These are phyloP conservation scores for Mucor mucedo DNA, from an alignment of 371 early-diverging fungal genomes.

Conservation along the genomic window DNA sequence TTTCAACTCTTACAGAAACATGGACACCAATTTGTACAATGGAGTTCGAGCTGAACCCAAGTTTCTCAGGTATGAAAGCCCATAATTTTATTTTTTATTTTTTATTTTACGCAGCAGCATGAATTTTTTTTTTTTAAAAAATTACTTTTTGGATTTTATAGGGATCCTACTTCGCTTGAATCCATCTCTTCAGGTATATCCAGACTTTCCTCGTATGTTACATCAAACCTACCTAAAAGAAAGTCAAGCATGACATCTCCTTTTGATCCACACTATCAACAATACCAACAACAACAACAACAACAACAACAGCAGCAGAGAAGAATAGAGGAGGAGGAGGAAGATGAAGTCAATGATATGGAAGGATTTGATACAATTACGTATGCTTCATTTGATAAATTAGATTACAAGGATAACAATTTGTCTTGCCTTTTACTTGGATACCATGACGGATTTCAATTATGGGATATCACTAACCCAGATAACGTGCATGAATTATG, in stretches of 20 bases:
- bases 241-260: constrained; percentile 47
- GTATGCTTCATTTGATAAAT: constrained; percentile 40
- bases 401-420: constrained; percentile 19
- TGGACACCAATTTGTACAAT: constrained; percentile 32
- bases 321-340: constrained; percentile 4
- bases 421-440: constrained; percentile 69
- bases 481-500: constrained; percentile 75
- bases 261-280: constrained; percentile 39
- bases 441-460: constrained; percentile 80
- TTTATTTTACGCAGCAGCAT: not conserved
- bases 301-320: constrained; percentile 19
- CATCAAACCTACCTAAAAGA: constrained; percentile 50
- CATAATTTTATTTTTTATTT: not conserved
- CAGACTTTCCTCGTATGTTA: constrained; percentile 63
- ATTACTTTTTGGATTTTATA: constrained; percentile 8
- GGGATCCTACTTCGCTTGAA: constrained; percentile 68
- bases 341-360: constrained; percentile 30
- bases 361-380: constrained; percentile 35
- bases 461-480: constrained; percentile 77
- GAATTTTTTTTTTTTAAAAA: not conserved
- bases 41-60: constrained; percentile 59
- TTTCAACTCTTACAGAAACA: not conserved
- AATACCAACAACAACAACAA: constrained; percentile 31
- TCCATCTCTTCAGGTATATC: constrained; percentile 62
- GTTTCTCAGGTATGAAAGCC: constrained; percentile 40